These are phyloP conservation scores for Solanum clarkiae DNA, from an alignment of 257 asterid species.

Conservation along the genomic window DNA sequence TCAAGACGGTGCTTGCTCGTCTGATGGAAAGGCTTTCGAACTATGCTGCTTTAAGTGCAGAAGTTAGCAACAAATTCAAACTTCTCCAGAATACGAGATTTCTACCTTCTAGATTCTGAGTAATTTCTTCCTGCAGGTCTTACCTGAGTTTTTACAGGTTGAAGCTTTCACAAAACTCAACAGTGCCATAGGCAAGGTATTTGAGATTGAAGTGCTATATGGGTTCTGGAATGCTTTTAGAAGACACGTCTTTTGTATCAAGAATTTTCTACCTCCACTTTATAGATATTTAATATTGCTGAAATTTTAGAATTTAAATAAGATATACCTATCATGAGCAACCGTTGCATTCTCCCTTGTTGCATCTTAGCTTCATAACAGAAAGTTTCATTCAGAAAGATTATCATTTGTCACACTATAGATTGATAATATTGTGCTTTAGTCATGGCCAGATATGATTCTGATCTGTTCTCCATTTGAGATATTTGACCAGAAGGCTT, in stretches of 20 bases:
- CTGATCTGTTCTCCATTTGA: not conserved
- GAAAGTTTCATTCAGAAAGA: not conserved
- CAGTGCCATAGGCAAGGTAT: slow-evolving; percentile 87
- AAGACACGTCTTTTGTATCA: not conserved
- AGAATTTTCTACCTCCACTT: not conserved
- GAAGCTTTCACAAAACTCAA: slow-evolving; percentile 95
- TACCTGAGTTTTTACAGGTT: slow-evolving; percentile 93
- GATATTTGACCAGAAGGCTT: not conserved
- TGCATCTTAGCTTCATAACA: not conserved
- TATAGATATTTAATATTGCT: not conserved
- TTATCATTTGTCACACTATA: not conserved
- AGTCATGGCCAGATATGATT: not conserved
- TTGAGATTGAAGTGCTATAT: not conserved
- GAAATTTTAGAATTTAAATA: not conserved
- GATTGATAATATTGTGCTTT: not conserved
- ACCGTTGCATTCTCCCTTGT: not conserved
- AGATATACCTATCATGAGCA: not conserved
- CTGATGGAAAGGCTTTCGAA: slow-evolving; percentile 97
- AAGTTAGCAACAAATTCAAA: slow-evolving; percentile 35
- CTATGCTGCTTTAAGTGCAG: slow-evolving; percentile 90
- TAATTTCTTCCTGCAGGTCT: slow-evolving; percentile 52
- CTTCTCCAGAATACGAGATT: not conserved
- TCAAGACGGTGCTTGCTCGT: slow-evolving; percentile 88
- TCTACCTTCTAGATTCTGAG: slow-evolving; percentile 15
- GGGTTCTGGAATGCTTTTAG: not conserved